Base-by-base conservation (phyloP, 495 filamentous ascomycete genomes). In the Penicillium longicatenatum region DNA sequence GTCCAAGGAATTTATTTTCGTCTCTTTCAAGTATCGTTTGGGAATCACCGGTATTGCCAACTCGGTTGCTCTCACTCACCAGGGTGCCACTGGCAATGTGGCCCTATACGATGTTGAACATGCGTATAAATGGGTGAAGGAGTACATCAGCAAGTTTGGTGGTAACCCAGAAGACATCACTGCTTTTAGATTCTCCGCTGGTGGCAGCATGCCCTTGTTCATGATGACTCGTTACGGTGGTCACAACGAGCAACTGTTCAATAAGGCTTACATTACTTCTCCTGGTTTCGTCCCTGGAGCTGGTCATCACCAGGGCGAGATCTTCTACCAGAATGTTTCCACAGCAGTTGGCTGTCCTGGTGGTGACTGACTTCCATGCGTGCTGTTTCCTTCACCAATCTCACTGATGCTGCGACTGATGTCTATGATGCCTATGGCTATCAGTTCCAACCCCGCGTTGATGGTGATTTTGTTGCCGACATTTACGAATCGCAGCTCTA, bases 11-110 rank as follows among this genome's bases (percentile, higher is more conserved):
- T 60, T 75, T 6, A 70, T 77, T 43, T 81, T 78, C 29, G 75
- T 80, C 22, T 69, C 75, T 5, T 71, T 70, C 42, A 81, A 81
- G 58, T 81, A 81, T 52, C 60, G 76, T 75, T 75, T 86, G 16
- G 81, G 81, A 16, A 72, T 79, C 3, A 82, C 75, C 37, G 82
- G 82, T n/a, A 82, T 77, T 45, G 76, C 85, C n/a, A 77, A 73
- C 47, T 82, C 81, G 6, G 59, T 62, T 26, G 72, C 65, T 53
- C 66, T 51, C 47, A 58, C 21, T 45, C 72, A 60, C 45, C 52
- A 66, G n/a, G 63, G 65, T 4, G 75, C 70, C 0, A 72, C 69
- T 14, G 73, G 81, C 3, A 84, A 85, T 43, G 73, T 73, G 2
- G 80, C 79, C 0, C 63, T 84, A 0, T 77, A 72, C 56, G 82